Evolutionary conservation across 2,329 filamentous ascomycete genomes (phyloP), one percentile per base, ranked within the genome.

Genomic region (Bipolaris oryzae): DNA sequence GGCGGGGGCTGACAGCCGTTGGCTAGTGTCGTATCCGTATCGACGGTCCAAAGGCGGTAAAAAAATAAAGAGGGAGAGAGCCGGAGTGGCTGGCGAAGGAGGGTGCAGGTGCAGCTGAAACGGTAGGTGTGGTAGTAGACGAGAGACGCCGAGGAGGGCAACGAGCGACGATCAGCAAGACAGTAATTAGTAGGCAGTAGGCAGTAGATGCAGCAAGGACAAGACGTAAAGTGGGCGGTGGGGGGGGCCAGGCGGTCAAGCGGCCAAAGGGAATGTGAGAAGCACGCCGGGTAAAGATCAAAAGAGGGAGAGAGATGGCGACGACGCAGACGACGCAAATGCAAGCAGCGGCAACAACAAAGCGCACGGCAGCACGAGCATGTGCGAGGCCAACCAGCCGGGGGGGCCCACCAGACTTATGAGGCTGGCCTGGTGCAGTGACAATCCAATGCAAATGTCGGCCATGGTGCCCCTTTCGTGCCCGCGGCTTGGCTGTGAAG

Each of bases 381-480:
- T 39, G 47, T 23, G 51, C 48, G 35, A 39, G 20, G 38, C 51
- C 47, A n/a, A 35, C 34, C 42, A 38, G 42, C 52, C 52, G 56
- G 62, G 28, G 28, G 21, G 63, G 53, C 50, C 50, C 52, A 25
- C n/a, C 23, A 60, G 42, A 53, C 57, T 61, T 62, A 62, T 64
- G 57, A 57, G 55, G 54, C 53, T 55, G 52, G 42, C 50, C 25
- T 52, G 43, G 50, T 43, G 20, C 28, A 28, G 10, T 28, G 25
- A 28, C n/a, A 21, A 21, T 21, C 21, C 28, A 31, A 31, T 31
- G 28, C 60, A 66, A 66, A 67, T 66, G 63, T 69, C 63, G 63
- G 66, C 64, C 55, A 62, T 64, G 64, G 56, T 49, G 50, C 67
- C 68, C 70, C 67, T 70, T 69, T 68, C 61, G 58, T 58, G 18